phyloP scores from a whole-genome alignment of 345 rosid genomes.

The Crucihimalaya himalaica region DNA sequence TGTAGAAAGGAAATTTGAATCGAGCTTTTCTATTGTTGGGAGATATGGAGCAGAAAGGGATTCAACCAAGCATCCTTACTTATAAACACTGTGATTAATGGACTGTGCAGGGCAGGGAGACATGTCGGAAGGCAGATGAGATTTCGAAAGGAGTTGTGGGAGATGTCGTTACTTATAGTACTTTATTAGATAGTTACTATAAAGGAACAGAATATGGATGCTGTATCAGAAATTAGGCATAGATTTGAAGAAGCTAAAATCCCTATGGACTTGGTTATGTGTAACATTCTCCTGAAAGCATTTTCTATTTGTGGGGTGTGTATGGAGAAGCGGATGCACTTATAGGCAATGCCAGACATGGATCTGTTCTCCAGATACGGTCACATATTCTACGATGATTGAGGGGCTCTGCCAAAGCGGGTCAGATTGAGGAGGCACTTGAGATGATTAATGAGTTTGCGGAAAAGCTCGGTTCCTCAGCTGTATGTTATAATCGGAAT shows the following conservation, averaged over 20 bases:
- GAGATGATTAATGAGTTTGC: slow-evolving; percentile 75
- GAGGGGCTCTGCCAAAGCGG: slow-evolving; percentile 61
- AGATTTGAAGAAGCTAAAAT: slow-evolving; percentile 57
- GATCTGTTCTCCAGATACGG: slow-evolving; percentile 56
- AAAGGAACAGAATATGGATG: slow-evolving; percentile 53
- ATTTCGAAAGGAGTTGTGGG: slow-evolving; percentile 60
- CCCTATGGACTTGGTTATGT: slow-evolving; percentile 66
- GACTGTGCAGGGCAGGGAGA: slow-evolving; percentile 70
- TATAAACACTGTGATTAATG: slow-evolving; percentile 67
- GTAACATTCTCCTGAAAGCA: slow-evolving; percentile 73
- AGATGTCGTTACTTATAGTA: slow-evolving; percentile 63
- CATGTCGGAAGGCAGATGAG: slow-evolving; percentile 66
- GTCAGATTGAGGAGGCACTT: slow-evolving; percentile 74
- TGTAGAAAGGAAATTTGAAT: slow-evolving; percentile 60
- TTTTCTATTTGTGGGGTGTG: slow-evolving; percentile 69
- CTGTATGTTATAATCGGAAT: slow-evolving; percentile 62
- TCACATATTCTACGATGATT: slow-evolving; percentile 62
- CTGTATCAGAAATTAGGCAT: slow-evolving; percentile 54
- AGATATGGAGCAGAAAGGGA: slow-evolving; percentile 76
- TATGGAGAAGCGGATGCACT: slow-evolving; percentile 67
- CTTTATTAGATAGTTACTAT: slow-evolving; percentile 67
- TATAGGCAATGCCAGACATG: slow-evolving; percentile 63
- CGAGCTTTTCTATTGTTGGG: slow-evolving; percentile 51
- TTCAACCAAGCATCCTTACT: slow-evolving; percentile 55
- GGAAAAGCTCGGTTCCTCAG: slow-evolving; percentile 52